These are phyloP conservation scores for Ascochyta pisi DNA, from an alignment of 2,329 filamentous ascomycete species.

Conservation along the genomic window DNA sequence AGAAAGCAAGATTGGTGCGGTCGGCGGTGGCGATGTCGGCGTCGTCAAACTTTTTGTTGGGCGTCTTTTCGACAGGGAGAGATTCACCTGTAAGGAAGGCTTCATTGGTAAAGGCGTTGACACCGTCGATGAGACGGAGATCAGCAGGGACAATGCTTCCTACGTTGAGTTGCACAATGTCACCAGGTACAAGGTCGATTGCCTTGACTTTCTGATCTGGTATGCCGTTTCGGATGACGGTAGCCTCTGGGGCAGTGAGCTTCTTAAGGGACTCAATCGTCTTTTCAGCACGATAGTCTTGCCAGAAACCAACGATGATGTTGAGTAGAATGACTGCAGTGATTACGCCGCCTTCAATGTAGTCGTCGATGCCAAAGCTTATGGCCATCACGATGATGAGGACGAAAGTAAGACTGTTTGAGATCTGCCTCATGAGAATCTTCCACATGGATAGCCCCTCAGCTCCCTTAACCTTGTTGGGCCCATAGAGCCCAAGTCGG, in stretches of 20 bases:
- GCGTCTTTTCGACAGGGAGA: conserved; percentile 70
- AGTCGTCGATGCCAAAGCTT: conserved; percentile 69
- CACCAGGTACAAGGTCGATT: conserved; percentile 48
- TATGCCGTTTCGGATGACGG: conserved; percentile 46
- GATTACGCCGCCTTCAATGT: conserved; percentile 69
- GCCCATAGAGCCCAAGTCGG: conserved; percentile 71
- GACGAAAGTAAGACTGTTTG: conserved; percentile 76
- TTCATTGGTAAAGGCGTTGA: conserved; percentile 80
- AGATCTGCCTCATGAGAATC: conserved; percentile 78
- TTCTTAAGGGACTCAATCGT: conserved; percentile 51
- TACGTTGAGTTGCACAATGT: conserved; percentile 48
- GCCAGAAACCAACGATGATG: conserved; percentile 66
- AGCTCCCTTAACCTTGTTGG: conserved; percentile 74
- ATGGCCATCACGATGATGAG: conserved; percentile 77
- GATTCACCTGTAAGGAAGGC: conserved; percentile 78
- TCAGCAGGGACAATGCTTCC: conserved; percentile 74
- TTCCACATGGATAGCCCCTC: conserved; percentile 75
- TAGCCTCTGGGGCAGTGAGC: conserved; percentile 49
- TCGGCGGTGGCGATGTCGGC: conserved; percentile 66
- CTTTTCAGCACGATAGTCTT: conserved; percentile 57
- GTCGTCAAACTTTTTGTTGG: conserved; percentile 59
- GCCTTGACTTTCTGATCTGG: conserved; percentile 47
- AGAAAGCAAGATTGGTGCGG: conserved; percentile 73
- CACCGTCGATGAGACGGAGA: conserved; percentile 66
- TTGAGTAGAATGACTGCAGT: conserved; percentile 71